These are phyloP conservation scores for Cydonia oblonga DNA, from an alignment of 331 rosid species.

Conservation along the genomic window DNA sequence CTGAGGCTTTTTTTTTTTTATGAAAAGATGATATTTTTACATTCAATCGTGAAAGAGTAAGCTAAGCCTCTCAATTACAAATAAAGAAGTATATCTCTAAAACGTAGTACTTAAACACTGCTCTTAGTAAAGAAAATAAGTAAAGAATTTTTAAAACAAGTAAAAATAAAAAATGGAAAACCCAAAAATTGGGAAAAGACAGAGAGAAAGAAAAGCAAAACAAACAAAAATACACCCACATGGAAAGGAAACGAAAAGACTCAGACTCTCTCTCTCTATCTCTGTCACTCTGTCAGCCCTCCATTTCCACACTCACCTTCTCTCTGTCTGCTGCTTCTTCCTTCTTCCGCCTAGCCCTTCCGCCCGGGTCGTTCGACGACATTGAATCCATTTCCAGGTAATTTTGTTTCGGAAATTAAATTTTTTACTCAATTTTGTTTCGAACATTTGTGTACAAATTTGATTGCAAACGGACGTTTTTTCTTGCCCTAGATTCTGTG, in stretches of 20 bases:
- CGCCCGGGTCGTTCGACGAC: constrained; percentile 9
- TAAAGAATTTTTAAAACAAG: background rate
- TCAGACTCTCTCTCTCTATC: constrained; percentile 12
- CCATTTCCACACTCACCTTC: background rate
- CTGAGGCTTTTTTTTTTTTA: no score
- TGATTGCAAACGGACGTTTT: constrained; percentile 16
- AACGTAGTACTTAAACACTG: no score
- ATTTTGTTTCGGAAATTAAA: background rate
- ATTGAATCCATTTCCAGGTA: constrained; percentile 14
- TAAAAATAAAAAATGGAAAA: background rate
- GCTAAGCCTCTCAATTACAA: no score
- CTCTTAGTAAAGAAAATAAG: no score
- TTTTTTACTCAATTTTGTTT: background rate
- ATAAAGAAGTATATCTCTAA: no score
- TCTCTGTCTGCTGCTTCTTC: constrained; percentile 5
- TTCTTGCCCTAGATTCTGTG: constrained; percentile 37
- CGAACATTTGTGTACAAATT: background rate
- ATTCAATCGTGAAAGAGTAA: no score
- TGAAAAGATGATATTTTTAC: no score
- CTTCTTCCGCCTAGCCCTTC: constrained; percentile 13
- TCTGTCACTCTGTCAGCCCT: constrained; percentile 9
- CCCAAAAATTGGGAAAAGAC: background rate
- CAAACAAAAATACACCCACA: constrained; percentile 12
- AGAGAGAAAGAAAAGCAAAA: background rate
- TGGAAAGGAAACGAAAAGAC: constrained; percentile 40